These are phyloP conservation scores for Pythium sp. DNA, from an alignment of 352 stramenopile species.

Conservation along the genomic window DNA sequence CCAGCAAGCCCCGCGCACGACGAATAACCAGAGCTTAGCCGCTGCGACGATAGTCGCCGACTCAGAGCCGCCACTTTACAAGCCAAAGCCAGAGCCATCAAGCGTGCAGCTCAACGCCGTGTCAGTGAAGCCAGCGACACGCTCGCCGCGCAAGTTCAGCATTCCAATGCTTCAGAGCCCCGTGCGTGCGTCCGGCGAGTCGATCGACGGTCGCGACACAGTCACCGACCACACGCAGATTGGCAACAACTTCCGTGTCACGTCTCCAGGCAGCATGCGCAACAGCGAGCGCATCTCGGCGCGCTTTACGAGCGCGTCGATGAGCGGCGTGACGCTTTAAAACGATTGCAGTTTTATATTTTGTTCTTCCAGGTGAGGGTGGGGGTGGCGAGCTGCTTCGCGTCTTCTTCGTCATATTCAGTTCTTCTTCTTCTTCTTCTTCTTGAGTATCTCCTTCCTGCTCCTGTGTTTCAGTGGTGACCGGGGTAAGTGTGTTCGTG, in stretches of 20 bases:
- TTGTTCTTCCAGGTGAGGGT: conserved; percentile 2
- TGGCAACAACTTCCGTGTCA: conserved; percentile 9
- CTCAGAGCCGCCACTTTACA: conserved; percentile 15
- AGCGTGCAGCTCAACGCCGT: conserved; percentile 18
- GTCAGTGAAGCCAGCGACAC: conserved; percentile 15
- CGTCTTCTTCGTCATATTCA: not conserved
- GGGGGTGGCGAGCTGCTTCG: not conserved
- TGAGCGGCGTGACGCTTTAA: conserved; percentile 21
- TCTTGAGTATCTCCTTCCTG: conserved; percentile 1
- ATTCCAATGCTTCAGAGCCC: conserved; percentile 26
- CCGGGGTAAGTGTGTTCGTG: conserved; percentile 1
- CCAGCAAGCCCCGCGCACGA: conserved; percentile 46
- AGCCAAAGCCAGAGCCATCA: conserved; percentile 14
- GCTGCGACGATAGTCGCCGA: conserved; percentile 4
- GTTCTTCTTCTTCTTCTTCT: not conserved
- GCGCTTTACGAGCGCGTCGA: conserved; percentile 17
- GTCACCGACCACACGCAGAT: conserved; percentile 8
- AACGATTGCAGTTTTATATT: conserved; percentile 10
- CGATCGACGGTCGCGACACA: conserved; percentile 20
- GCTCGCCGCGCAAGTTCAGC: conserved; percentile 18
- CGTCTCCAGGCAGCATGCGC: conserved; percentile 16
- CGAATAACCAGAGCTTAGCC: conserved; percentile 35
- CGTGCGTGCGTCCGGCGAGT: conserved; percentile 12
- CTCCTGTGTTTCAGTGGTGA: not conserved
- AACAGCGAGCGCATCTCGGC: conserved; percentile 18